Conservation (phyloP, 805 yeast genomes). For the Sugiyamaella floridensis region DNA sequence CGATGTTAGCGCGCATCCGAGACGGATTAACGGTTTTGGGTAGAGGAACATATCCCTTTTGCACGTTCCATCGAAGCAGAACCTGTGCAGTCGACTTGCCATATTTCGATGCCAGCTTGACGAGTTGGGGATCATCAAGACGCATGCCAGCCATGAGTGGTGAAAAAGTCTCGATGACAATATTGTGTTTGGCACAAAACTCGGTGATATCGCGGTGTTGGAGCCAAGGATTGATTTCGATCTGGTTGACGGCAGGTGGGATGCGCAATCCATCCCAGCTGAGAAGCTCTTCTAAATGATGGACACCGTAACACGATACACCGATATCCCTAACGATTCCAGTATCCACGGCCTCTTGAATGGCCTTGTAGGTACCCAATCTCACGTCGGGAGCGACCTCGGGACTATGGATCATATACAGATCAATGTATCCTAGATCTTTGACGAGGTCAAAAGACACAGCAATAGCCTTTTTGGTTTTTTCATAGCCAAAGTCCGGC, state of each 20-base stretch:
- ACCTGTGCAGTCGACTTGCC: constrained; percentile 51
- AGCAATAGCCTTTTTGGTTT: constrained; percentile 51
- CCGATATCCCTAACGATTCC: constrained; percentile 52
- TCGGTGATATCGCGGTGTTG: constrained; percentile 58
- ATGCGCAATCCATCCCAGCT: constrained; percentile 40
- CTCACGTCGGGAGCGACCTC: constrained; percentile 15
- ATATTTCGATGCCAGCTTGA: constrained; percentile 47
- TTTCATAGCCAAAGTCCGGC: constrained; percentile 54
- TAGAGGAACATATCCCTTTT: constrained; percentile 52
- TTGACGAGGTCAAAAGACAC: constrained; percentile 46
- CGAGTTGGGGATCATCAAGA: constrained; percentile 46
- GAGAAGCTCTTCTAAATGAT: constrained; percentile 49
- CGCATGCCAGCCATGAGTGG: constrained; percentile 68
- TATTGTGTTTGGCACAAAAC: constrained; percentile 47
- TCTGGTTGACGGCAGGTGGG: constrained; percentile 70
- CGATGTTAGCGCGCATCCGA: constrained; percentile 51
- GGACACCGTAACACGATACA: constrained; percentile 54
- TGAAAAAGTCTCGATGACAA: constrained; percentile 68
- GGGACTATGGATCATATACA: constrained; percentile 58
- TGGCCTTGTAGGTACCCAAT: constrained; percentile 23
- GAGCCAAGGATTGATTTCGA: constrained; percentile 81
- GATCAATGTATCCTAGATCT: constrained; percentile 54
- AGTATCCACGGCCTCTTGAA: constrained; percentile 46
- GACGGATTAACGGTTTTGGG: constrained; percentile 60
- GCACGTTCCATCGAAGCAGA: constrained; percentile 43